A percentile compares a stretch with the other conserved stretches of the same genome.
Evolutionary conservation across 495 filamentous ascomycete genomes (phyloP).

Genomic region (Clohesyomyces aquaticus): DNA sequence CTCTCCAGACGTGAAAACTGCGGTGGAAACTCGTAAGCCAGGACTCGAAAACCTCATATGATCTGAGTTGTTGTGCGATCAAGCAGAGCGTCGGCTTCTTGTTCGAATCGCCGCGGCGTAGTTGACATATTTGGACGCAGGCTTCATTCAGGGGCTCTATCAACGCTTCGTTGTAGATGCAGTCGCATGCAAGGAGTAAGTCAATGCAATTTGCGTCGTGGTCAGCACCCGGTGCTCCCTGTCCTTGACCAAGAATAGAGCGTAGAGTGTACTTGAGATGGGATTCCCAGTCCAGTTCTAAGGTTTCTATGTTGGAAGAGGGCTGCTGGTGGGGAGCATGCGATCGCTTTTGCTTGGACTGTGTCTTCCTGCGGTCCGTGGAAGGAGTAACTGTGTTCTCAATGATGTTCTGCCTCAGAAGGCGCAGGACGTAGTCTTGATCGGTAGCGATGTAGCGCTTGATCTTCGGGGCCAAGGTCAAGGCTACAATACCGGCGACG

Average conservation of each 20-base stretch:
- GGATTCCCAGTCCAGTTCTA: slow-evolving; percentile 72
- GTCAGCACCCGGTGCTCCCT: background rate
- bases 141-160: slow-evolving; percentile 81
- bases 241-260: slow-evolving; percentile 14
- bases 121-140: slow-evolving; percentile 74
- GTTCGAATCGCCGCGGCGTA: slow-evolving; percentile 48
- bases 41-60: slow-evolving; percentile 78
- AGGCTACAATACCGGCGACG: slow-evolving; percentile 74
- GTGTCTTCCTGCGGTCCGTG: slow-evolving; percentile 2
- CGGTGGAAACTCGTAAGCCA: slow-evolving; percentile 72
- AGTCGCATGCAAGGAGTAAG: slow-evolving; percentile 52
- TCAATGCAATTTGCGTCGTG: slow-evolving; percentile 52
- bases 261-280: slow-evolving; percentile 45
- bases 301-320: slow-evolving; percentile 51
- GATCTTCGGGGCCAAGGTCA: slow-evolving; percentile 65
- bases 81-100: slow-evolving; percentile 64
- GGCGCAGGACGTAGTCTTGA: slow-evolving; percentile 78
- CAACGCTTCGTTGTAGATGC: slow-evolving; percentile 57
- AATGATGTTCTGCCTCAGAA: slow-evolving; percentile 73
- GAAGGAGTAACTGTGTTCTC: slow-evolving; percentile 54
- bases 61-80: slow-evolving; percentile 83
- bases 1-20: slow-evolving; percentile 73
- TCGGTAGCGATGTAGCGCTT: slow-evolving; percentile 79
- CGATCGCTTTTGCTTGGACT: slow-evolving; percentile 20
- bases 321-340: background rate